A percentile compares a stretch with the other conserved stretches of the same genome.
Conservation (phyloP, 2,329 filamentous ascomycete species). For the Lizonia empirigonia region DNA sequence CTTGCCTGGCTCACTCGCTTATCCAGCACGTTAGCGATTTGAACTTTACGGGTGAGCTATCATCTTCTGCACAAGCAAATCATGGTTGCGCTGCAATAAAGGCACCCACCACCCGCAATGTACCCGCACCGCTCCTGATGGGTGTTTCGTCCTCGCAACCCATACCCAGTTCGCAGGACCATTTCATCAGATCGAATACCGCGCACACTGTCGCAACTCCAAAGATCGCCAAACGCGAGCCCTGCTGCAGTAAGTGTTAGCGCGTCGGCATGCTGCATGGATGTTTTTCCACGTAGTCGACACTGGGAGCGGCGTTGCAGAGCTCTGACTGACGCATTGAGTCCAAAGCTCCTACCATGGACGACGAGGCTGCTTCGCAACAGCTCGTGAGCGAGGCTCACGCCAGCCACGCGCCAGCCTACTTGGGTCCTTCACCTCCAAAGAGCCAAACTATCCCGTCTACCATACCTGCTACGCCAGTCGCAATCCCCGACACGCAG, state of each 20-base stretch:
- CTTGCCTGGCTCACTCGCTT: too few species aligned
- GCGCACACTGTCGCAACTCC: slow-evolving; percentile 8
- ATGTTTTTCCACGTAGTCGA: not conserved
- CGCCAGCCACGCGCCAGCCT: slow-evolving; percentile 2
- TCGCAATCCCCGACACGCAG: slow-evolving; percentile 26
- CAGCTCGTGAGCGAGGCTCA: slow-evolving; percentile 28
- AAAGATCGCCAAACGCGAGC: slow-evolving; percentile 10
- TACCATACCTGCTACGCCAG: not conserved
- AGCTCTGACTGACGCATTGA: slow-evolving; percentile 18
- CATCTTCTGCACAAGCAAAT: slow-evolving; percentile 1
- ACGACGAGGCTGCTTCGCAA: slow-evolving; percentile 28
- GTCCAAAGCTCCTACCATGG: slow-evolving; percentile 23
- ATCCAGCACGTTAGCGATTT: too few species aligned
- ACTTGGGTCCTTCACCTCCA: slow-evolving; percentile 1
- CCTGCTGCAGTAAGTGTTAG: slow-evolving; percentile 25
- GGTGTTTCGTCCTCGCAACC: slow-evolving; percentile 27
- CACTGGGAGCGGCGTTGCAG: not conserved
- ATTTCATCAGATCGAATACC: not conserved
- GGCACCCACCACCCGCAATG: slow-evolving; percentile 2
- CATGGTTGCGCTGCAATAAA: not conserved
- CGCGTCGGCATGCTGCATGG: slow-evolving; percentile 2
- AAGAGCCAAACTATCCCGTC: not conserved
- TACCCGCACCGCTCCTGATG: slow-evolving; percentile 12
- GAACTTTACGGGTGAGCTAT: too few species aligned
- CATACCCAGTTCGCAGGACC: slow-evolving; percentile 7